Evolutionary conservation across 2,329 filamentous ascomycete species (phyloP).

Genomic region (Cladophialophora chaetospira): DNA sequence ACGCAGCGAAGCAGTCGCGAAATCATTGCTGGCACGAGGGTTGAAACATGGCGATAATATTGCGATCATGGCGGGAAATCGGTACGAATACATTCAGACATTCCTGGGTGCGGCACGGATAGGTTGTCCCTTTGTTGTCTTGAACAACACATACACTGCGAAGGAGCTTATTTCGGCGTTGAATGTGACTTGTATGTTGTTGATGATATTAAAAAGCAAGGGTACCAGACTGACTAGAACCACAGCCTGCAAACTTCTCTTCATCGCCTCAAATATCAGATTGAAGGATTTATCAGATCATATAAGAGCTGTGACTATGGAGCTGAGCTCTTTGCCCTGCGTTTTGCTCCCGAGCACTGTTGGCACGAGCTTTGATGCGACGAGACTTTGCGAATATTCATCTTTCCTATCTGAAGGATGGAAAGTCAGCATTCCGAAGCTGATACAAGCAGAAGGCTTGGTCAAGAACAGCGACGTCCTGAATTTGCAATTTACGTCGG

Average conservation of each 20-base stretch:
- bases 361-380: slow-evolving; percentile 49
- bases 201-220: background rate
- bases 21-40: slow-evolving; percentile 20
- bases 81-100: slow-evolving; percentile 25
- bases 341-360: slow-evolving; percentile 59
- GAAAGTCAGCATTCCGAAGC: slow-evolving; percentile 17
- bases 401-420: slow-evolving; percentile 37
- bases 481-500: slow-evolving; percentile 92
- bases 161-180: slow-evolving; percentile 20
- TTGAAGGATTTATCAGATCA: slow-evolving; percentile 28
- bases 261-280: slow-evolving; percentile 33
- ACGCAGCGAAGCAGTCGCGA: slow-evolving; percentile 20
- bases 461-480: slow-evolving; percentile 63
- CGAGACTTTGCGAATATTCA: slow-evolving; percentile 50
- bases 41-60: slow-evolving; percentile 23
- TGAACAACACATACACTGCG: slow-evolving; percentile 40
- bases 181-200: slow-evolving; percentile 14
- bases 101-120: slow-evolving; percentile 39
- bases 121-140: slow-evolving; percentile 38
- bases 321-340: slow-evolving; percentile 64
- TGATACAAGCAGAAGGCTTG: slow-evolving; percentile 15
- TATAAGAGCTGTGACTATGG: slow-evolving; percentile 46
- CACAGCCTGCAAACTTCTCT: slow-evolving; percentile 34
- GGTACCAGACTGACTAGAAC: background rate
- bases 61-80: slow-evolving; percentile 27